phyloP scores from a whole-genome alignment of 306 rosid species.

The Cercis canadensis region DNA sequence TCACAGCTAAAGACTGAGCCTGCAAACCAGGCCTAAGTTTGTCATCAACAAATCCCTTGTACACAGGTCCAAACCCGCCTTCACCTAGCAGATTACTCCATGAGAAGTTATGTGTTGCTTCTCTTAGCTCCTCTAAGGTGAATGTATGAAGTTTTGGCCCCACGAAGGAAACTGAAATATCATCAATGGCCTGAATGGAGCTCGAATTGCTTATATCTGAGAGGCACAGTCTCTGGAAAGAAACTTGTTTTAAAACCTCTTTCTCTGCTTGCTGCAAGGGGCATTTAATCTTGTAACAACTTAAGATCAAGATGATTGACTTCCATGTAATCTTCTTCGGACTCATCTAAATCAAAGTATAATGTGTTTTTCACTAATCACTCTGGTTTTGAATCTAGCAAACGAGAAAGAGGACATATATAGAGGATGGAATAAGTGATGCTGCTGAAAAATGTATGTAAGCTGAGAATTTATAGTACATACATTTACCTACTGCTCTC shows the following conservation, averaged over 20 bases:
- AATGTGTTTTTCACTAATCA: conserved; percentile 10
- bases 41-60: conserved; percentile 78
- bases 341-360: conserved; percentile 38
- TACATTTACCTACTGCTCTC: conserved; percentile 49
- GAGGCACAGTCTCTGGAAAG: conserved; percentile 66
- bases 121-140: conserved; percentile 65
- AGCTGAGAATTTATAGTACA: conserved; percentile 38
- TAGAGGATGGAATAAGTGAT: conserved; percentile 29
- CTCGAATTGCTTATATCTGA: conserved; percentile 67
- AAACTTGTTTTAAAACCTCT: conserved; percentile 42
- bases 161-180: conserved; percentile 70
- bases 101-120: conserved; percentile 66
- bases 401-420: conserved; percentile 26
- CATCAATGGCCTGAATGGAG: conserved; percentile 53
- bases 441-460: conserved; percentile 34
- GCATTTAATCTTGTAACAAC: conserved; percentile 56
- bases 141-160: conserved; percentile 70
- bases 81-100: conserved; percentile 79
- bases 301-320: conserved; percentile 62
- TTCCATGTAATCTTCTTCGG: conserved; percentile 71
- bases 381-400: conserved; percentile 24
- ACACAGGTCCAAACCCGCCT: conserved; percentile 92
- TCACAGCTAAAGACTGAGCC: conserved; percentile 86
- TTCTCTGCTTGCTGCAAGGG: conserved; percentile 39
- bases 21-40: conserved; percentile 62